These are phyloP conservation scores for Forsythia suspensa DNA, from an alignment of 257 asterid species.

Conservation along the genomic window DNA sequence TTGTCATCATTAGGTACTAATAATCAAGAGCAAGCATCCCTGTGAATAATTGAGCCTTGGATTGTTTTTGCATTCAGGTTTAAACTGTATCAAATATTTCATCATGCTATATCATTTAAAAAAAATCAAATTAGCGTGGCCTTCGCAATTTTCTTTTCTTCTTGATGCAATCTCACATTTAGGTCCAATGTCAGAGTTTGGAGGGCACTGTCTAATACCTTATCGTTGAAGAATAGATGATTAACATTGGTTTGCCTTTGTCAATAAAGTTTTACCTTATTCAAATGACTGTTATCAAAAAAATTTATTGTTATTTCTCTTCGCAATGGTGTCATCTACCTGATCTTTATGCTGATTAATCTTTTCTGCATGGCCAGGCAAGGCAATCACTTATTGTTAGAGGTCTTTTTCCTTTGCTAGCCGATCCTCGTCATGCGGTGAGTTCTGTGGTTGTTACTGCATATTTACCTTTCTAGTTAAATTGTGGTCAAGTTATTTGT, in stretches of 20 bases:
- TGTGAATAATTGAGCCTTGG: background rate
- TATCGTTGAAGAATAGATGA: background rate
- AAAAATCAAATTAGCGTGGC: background rate
- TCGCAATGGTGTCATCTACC: background rate
- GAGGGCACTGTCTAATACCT: background rate
- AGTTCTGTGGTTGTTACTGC: constrained; percentile 29
- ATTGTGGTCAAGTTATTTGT: background rate
- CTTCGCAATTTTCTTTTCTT: background rate
- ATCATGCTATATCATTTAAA: background rate
- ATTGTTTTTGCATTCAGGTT: background rate
- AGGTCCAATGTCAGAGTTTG: background rate
- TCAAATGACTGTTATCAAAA: no score
- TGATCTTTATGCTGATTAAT: background rate
- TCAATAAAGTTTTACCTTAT: no score
- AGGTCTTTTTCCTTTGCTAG: constrained; percentile 89
- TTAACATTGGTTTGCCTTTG: background rate
- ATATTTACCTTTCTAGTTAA: background rate
- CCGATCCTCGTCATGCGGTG: constrained; percentile 96
- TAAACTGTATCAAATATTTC: background rate
- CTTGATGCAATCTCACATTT: background rate
- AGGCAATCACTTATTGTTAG: constrained; percentile 92
- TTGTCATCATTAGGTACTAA: background rate
- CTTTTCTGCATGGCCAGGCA: constrained; percentile 46
- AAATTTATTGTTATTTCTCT: no score
- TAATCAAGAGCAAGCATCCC: no score